Evolutionary conservation across 2,329 filamentous ascomycete species (phyloP).

Genomic region (Biscogniauxia mediterranea): DNA sequence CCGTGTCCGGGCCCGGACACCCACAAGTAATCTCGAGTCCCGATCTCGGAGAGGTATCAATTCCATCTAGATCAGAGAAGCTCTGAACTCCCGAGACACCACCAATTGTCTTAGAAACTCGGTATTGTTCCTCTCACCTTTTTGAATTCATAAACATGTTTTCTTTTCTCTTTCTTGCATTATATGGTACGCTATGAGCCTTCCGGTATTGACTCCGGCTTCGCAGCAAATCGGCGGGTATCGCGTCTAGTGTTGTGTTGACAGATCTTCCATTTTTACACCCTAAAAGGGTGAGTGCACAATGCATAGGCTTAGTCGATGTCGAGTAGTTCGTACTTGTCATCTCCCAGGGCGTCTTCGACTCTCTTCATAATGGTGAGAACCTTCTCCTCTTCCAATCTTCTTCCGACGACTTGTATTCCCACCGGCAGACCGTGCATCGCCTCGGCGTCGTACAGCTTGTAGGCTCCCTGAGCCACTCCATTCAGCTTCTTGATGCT

Average conservation of each 20-base stretch:
- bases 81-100: not conserved
- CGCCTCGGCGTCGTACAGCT: constrained; percentile 74
- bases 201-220: not conserved
- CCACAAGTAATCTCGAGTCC: not conserved
- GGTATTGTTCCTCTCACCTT: too few species aligned
- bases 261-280: not conserved
- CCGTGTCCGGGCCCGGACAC: not conserved
- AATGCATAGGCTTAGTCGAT: constrained; percentile 36
- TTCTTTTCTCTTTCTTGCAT: not conserved
- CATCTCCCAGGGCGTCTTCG: constrained; percentile 67
- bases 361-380: constrained; percentile 76
- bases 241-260: not conserved
- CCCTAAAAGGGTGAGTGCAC: not conserved
- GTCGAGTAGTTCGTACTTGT: constrained; percentile 52
- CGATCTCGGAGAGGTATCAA: not conserved
- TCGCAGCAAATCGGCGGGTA: not conserved
- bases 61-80: not conserved
- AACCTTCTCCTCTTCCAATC: constrained; percentile 86
- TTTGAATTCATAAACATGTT: not conserved
- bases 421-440: constrained; percentile 90
- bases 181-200: not conserved
- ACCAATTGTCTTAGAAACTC: too few species aligned
- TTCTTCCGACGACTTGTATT: constrained; percentile 76
- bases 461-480: constrained; percentile 79
- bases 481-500: constrained; percentile 68